Conservation (phyloP, 345 rosid genomes). For the Linum lewisii region DNA sequence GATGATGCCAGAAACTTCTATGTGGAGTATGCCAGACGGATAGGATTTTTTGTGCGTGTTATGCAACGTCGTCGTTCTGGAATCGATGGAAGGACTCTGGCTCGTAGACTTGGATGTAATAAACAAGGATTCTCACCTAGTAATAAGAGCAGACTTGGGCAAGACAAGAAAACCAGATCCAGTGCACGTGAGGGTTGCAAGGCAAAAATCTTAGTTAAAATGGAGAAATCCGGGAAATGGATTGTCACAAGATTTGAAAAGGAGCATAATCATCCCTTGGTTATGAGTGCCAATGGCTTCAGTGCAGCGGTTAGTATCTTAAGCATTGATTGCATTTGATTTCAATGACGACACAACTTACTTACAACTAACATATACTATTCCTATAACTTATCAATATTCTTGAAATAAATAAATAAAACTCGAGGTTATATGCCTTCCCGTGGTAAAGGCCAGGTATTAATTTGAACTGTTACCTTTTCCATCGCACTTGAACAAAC, state of each 20-base stretch:
- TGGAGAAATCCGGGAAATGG: slow-evolving; percentile 82
- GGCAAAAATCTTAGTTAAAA: slow-evolving; percentile 64
- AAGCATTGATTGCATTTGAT: not conserved
- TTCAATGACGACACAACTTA: not conserved
- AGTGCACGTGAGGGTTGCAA: slow-evolving; percentile 81
- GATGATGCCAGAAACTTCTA: slow-evolving; percentile 62
- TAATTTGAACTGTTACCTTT: not conserved
- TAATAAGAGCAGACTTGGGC: slow-evolving; percentile 28
- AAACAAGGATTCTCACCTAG: slow-evolving; percentile 60
- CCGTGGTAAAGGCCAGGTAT: not conserved
- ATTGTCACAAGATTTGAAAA: slow-evolving; percentile 66
- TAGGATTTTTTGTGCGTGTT: slow-evolving; percentile 63
- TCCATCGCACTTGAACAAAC: not conserved
- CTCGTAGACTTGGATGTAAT: slow-evolving; percentile 78
- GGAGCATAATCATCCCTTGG: slow-evolving; percentile 71
- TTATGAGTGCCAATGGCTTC: slow-evolving; percentile 34
- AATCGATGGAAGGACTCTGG: slow-evolving; percentile 64
- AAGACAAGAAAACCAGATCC: slow-evolving; percentile 45
- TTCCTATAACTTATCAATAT: not conserved
- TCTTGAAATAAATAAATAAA: not conserved
- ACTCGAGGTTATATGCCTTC: no score
- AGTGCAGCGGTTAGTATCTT: slow-evolving; percentile 34
- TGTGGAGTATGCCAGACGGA: slow-evolving; percentile 45
- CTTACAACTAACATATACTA: not conserved
- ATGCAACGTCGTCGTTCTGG: slow-evolving; percentile 84